Evolutionary conservation across 2,329 filamentous ascomycete genomes (phyloP).

Genomic region (Colletotrichum kahawae): DNA sequence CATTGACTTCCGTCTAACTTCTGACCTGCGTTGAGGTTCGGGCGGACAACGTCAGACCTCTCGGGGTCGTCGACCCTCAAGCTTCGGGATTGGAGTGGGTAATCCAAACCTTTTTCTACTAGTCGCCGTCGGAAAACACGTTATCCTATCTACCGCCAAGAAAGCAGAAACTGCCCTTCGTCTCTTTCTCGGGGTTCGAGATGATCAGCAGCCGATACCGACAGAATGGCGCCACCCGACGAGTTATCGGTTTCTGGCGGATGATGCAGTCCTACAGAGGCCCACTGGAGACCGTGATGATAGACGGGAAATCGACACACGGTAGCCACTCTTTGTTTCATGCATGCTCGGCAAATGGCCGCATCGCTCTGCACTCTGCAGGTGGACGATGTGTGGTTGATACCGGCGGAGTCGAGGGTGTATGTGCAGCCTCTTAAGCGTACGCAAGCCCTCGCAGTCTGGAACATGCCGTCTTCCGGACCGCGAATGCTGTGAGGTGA

Average conservation of each 20-base stretch:
- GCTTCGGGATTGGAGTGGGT: background rate
- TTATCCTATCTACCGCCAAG: background rate
- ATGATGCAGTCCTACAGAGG: background rate
- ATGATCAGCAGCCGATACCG: background rate
- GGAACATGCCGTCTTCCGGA: background rate
- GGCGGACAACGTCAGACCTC: background rate
- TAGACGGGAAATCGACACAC: background rate
- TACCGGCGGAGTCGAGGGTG: background rate
- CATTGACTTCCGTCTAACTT: background rate
- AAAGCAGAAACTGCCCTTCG: background rate
- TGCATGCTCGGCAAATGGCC: background rate
- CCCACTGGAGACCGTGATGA: too few species aligned
- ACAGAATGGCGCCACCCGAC: background rate
- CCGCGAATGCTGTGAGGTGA: background rate
- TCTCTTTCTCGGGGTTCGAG: background rate
- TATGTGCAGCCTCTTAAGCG: background rate
- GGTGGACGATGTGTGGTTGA: background rate
- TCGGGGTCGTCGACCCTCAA: background rate
- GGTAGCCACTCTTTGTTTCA: background rate
- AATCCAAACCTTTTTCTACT: background rate
- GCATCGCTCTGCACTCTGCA: background rate
- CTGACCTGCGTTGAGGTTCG: constrained; percentile 2
- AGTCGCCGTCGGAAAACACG: background rate
- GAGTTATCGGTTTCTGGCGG: background rate
- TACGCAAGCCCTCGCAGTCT: background rate